Percentiles rank a stretch among this genome's conserved stretches.
These are phyloP conservation scores for Diaporthe velutina DNA, from an alignment of 2,329 filamentous ascomycete species.

Conservation along the genomic window DNA sequence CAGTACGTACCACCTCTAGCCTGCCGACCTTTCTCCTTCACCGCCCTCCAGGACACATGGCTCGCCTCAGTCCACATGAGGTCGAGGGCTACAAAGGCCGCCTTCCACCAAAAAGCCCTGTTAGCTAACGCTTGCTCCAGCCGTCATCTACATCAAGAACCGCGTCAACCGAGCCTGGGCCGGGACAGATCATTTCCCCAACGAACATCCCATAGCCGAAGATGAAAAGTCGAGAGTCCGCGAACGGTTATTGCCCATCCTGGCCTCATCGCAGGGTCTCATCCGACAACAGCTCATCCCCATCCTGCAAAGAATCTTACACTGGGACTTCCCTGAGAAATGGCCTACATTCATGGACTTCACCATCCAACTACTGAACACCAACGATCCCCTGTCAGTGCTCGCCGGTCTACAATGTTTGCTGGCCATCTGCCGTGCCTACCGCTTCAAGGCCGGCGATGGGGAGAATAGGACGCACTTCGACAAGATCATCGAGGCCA, in stretches of 20 bases:
- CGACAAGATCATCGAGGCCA: constrained; percentile 91
- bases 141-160: constrained; percentile 98
- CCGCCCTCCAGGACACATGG: constrained; percentile 33
- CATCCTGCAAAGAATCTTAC: constrained; percentile 93
- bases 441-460: constrained; percentile 88
- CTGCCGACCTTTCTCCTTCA: constrained; percentile 41
- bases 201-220: constrained; percentile 83
- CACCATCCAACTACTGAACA: constrained; percentile 88
- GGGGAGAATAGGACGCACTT: constrained; percentile 85
- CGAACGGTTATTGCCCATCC: constrained; percentile 88
- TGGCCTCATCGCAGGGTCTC: constrained; percentile 83
- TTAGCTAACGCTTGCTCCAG: constrained; percentile 60
- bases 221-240: constrained; percentile 90
- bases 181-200: constrained; percentile 79
- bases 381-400: constrained; percentile 87
- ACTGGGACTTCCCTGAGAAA: constrained; percentile 92
- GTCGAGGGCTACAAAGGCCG: background rate
- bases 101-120: constrained; percentile 9
- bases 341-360: constrained; percentile 97
- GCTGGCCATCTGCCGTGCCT: constrained; percentile 93
- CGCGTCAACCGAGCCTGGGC: constrained; percentile 94
- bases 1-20: constrained; percentile 70
- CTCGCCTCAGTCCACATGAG: constrained; percentile 16
- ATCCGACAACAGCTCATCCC: constrained; percentile 95
- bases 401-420: constrained; percentile 95